These are phyloP conservation scores for Sarcodon aspratus DNA, from an alignment of 768 basidiomycete species.

Conservation along the genomic window DNA sequence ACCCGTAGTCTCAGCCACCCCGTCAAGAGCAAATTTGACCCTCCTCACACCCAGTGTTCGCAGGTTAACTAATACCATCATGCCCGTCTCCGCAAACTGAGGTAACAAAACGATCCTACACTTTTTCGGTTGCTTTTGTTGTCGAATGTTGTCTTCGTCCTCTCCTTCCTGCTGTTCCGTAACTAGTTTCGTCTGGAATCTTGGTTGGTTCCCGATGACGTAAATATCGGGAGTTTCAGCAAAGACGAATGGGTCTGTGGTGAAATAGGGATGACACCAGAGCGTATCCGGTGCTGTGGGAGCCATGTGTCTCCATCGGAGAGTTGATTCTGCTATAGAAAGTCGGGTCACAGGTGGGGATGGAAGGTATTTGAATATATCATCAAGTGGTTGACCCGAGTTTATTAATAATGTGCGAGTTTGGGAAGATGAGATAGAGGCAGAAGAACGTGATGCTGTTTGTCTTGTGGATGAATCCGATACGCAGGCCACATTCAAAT, in stretches of 20 bases:
- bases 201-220: constrained; percentile 83
- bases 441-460: background rate
- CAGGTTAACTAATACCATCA: constrained; percentile 71
- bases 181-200: constrained; percentile 67
- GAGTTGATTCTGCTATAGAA: constrained; percentile 63
- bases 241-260: constrained; percentile 83
- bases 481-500: constrained; percentile 50
- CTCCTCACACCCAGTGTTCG: constrained; percentile 61
- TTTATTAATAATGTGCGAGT: constrained; percentile 65
- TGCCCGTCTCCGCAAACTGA: constrained; percentile 66
- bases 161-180: constrained; percentile 20
- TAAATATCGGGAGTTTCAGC: constrained; percentile 83
- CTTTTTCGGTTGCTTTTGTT: constrained; percentile 16
- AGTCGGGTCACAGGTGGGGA: constrained; percentile 62
- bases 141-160: constrained; percentile 3
- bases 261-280: constrained; percentile 93
- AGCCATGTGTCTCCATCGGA: constrained; percentile 94
- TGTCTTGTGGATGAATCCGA: constrained; percentile 6
- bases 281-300: constrained; percentile 98
- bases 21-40: constrained; percentile 39
- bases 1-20: constrained; percentile 10
- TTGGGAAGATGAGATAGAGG: constrained; percentile 5
- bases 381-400: constrained; percentile 88
- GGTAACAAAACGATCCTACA: constrained; percentile 79
- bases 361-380: constrained; percentile 88